Conservation (phyloP, 148 eudicot species). For the Rhododendron simsii region DNA sequence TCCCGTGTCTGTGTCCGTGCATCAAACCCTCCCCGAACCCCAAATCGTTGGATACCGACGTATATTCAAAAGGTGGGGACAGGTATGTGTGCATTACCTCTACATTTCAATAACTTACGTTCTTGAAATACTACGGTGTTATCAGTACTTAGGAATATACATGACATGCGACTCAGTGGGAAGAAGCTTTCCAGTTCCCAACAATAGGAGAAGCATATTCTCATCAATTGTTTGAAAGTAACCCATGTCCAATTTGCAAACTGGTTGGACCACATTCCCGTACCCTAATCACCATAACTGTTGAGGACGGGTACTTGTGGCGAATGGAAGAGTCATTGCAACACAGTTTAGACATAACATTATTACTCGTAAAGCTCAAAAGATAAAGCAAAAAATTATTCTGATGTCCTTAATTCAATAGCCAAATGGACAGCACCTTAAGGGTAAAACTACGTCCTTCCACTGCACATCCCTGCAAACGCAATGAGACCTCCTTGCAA, state of each 20-base stretch:
- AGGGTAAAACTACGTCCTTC: constrained; percentile 79
- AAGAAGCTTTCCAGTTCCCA: not conserved
- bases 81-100: not conserved
- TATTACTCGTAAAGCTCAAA: not conserved
- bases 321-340: not conserved
- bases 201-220: not conserved
- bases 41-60: not conserved
- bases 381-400: not conserved
- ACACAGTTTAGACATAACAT: not conserved
- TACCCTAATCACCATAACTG: not conserved
- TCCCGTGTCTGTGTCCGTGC: no score
- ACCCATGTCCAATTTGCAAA: not conserved
- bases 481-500: constrained; percentile 86
- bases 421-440: constrained; percentile 39
- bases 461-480: constrained; percentile 77
- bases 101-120: not conserved
- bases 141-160: not conserved
- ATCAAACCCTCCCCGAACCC: not conserved
- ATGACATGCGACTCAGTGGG: not conserved
- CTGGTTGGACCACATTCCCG: not conserved
- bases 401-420: not conserved
- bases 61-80: not conserved
- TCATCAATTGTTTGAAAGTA: not conserved
- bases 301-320: not conserved
- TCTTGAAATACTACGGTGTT: not conserved